Evolutionary conservation across 2,329 filamentous ascomycete species (phyloP), one percentile per base, ranked within the genome.

Genomic region (Paecilomyces sp.): DNA sequence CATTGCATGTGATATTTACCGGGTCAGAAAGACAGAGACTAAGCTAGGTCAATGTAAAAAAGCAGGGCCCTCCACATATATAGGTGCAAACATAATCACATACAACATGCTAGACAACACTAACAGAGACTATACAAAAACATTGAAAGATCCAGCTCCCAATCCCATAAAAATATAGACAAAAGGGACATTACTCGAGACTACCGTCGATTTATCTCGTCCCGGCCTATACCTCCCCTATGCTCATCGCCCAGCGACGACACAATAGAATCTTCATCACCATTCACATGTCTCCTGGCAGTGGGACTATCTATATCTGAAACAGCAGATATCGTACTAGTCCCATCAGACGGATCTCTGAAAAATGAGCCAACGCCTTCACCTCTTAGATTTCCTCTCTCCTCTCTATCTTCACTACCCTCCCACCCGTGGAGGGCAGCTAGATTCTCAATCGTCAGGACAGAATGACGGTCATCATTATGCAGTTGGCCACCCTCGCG

Each of bases 231-330:
- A 8, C 8, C 31, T 33, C 31, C 31, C 28, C 51, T 22, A 53
- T 65, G 60, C 52, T 66, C 65, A 36, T 67, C 70, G 54, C 63
- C 61, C 55, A 73, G 65, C 1, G 69, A 71, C 24, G 70, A 74
- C 3, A 74, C 69, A 36, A 70, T 68, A 24, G 71, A 74, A 34
- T 70, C 54, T 56, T 71, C 68, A 64, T 72, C 69, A 41, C 67
- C 62, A 13, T 66, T 65, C 3, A 60, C 62, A 9, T 57, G 58
- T 51, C 66, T 59, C 1, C 34, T 41, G 7, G 22, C 24, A 18
- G 31, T 54, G 41, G 56, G 58, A 12, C 55, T 55, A 2, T 58
- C 63, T 9, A 64, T 53, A 15, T 60, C 62, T 11, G 70, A 74
- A 24, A 74, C 58, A 13, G 65, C 61, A 9, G 71, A 73, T 24